These are phyloP conservation scores for Ogataea methanolica DNA, from an alignment of 805 yeast species.

Conservation along the genomic window DNA sequence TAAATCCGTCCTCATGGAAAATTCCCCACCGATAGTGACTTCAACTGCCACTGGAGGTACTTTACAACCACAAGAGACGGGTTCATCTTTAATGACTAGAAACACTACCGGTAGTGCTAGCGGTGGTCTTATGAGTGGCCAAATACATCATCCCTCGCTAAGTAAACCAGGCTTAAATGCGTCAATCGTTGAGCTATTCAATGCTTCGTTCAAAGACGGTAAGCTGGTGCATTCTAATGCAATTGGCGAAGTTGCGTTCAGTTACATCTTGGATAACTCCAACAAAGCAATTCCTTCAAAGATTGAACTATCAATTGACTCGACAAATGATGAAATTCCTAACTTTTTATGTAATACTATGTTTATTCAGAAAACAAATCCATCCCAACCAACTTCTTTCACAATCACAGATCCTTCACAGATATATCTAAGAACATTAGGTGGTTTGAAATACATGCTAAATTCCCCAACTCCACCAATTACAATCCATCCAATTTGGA, in stretches of 20 bases:
- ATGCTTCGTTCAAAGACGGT: constrained; percentile 72
- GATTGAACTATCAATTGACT: constrained; percentile 35
- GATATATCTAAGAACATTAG: constrained; percentile 62
- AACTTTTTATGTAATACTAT: constrained; percentile 48
- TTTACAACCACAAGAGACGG: constrained; percentile 40
- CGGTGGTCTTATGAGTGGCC: constrained; percentile 31
- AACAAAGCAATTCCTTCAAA: constrained; percentile 34
- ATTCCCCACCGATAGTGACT: background rate
- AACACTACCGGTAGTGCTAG: constrained; percentile 25
- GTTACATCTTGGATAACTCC: constrained; percentile 42
- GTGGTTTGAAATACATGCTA: constrained; percentile 74
- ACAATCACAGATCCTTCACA: constrained; percentile 41
- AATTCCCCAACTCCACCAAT: constrained; percentile 58
- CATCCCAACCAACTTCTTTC: constrained; percentile 28
- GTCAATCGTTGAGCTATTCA: constrained; percentile 80
- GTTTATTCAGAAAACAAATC: constrained; percentile 40
- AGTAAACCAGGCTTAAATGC: constrained; percentile 67
- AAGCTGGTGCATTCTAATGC: constrained; percentile 52
- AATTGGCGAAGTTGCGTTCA: constrained; percentile 84
- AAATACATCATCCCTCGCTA: constrained; percentile 46
- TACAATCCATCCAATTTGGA: constrained; percentile 79
- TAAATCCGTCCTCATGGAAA: constrained; percentile 17
- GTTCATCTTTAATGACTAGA: constrained; percentile 33
- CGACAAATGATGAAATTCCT: constrained; percentile 38
- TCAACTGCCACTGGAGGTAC: background rate